Evolutionary conservation across 495 filamentous ascomycete genomes (phyloP).

Genomic region (Neurospora tetrasperma): DNA sequence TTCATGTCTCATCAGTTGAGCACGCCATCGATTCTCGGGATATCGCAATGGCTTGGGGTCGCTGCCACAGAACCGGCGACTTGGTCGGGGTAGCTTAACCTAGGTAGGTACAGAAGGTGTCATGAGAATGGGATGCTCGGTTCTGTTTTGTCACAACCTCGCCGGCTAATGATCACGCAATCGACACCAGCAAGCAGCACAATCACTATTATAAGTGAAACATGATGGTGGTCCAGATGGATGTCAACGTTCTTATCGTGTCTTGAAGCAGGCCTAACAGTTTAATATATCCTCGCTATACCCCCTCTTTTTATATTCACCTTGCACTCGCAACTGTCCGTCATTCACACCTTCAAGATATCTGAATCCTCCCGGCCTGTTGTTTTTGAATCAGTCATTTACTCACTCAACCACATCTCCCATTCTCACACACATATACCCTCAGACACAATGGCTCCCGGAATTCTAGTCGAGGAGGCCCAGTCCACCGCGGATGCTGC

Average conservation of each 20-base stretch:
- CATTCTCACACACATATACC: neutral
- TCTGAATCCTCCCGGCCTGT: neutral
- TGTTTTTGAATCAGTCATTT: neutral
- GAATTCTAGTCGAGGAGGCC: conserved; percentile 21
- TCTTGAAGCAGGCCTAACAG: neutral
- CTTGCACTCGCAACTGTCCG: neutral
- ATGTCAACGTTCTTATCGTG: neutral
- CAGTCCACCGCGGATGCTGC: neutral
- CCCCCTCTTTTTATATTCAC: neutral
- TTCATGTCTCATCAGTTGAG: neutral
- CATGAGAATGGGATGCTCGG: too few relatives aligned
- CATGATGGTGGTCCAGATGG: neutral
- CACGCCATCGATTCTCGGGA: neutral
- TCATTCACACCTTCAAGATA: neutral
- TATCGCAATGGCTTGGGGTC: neutral
- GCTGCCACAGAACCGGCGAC: neutral
- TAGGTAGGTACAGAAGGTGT: too few relatives aligned
- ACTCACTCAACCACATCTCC: neutral
- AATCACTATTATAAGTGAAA: neutral
- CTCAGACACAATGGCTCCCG: conserved; percentile 22
- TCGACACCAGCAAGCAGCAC: neutral
- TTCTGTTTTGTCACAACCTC: too few relatives aligned
- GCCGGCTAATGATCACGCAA: neutral
- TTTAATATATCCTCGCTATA: neutral
- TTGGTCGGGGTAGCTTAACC: neutral